phyloP scores from a whole-genome alignment of 139 green algal genomes.

The Chlorella sp. region DNA sequence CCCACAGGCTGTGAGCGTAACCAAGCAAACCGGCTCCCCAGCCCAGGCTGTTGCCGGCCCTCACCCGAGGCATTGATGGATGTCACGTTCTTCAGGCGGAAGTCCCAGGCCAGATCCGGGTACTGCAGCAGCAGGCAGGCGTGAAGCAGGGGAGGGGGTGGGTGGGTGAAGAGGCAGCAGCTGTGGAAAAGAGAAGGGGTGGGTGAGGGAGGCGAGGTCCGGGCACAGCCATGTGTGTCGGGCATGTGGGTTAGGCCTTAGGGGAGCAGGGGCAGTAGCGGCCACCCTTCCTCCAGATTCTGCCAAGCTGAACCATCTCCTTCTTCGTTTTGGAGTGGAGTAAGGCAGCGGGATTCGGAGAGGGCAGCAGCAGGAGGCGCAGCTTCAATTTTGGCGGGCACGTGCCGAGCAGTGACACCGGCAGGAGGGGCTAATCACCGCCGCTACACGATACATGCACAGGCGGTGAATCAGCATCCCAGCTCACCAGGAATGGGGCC shows the following conservation, averaged over 20 bases:
- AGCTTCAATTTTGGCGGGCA: background rate
- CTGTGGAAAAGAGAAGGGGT: background rate
- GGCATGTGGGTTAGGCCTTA: too few species aligned
- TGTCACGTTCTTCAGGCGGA: constrained; percentile 67
- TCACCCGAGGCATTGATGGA: constrained; percentile 78
- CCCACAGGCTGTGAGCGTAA: too few species aligned
- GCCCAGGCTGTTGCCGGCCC: background rate
- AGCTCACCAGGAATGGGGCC: constrained; percentile 67
- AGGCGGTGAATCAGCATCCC: background rate
- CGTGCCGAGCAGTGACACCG: background rate
- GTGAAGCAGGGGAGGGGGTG: background rate
- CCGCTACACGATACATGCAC: too few species aligned
- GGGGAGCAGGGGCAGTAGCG: background rate
- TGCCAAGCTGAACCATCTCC: too few species aligned
- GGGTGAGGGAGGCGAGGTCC: background rate
- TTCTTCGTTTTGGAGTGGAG: too few species aligned
- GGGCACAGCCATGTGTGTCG: too few species aligned
- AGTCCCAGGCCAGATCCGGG: constrained; percentile 78
- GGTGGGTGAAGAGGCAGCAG: background rate
- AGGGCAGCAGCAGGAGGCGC: too few species aligned
- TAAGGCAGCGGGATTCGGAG: too few species aligned
- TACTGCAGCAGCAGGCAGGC: constrained; percentile 24
- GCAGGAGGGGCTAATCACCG: background rate
- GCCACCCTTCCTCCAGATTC: background rate
- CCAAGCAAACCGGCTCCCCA: too few species aligned